Evolutionary conservation across 306 rosid species (phyloP).

Genomic region (Purshia tridentata): DNA sequence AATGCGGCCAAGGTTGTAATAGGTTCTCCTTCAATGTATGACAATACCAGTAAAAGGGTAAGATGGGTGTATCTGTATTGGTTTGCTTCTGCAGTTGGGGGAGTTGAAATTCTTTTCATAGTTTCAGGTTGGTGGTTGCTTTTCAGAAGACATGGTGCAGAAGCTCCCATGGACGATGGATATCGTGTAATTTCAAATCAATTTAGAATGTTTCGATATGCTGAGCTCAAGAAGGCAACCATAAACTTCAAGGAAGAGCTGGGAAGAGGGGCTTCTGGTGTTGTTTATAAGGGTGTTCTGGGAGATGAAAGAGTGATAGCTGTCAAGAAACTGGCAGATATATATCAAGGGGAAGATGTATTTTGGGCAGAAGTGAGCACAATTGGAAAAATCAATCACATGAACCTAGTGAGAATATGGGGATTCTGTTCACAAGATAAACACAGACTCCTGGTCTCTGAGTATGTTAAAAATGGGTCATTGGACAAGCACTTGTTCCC

Average conservation of each 20-base stretch:
- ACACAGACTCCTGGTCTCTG: constrained; percentile 48
- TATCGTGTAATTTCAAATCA: constrained; percentile 14
- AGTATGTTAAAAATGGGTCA: constrained; percentile 47
- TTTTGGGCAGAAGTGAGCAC: constrained; percentile 53
- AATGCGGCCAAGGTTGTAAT: background rate
- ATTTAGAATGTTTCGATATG: constrained; percentile 31
- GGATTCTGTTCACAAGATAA: constrained; percentile 57
- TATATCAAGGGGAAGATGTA: constrained; percentile 42
- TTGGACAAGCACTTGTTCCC: constrained; percentile 33
- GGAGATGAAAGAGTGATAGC: constrained; percentile 37
- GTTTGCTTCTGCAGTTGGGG: constrained; percentile 18
- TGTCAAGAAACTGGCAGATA: constrained; percentile 33
- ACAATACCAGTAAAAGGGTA: background rate
- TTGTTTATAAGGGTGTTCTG: constrained; percentile 43
- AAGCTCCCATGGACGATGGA: constrained; percentile 9
- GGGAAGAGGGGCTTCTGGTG: constrained; percentile 50
- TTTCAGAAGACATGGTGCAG: constrained; percentile 30
- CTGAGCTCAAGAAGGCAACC: constrained; percentile 50
- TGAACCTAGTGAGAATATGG: constrained; percentile 51
- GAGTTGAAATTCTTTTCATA: constrained; percentile 10
- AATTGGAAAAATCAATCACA: constrained; percentile 57
- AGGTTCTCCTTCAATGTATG: constrained; percentile 9
- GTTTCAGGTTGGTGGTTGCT: constrained; percentile 1
- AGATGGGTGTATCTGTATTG: constrained; percentile 14
- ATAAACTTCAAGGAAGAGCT: constrained; percentile 43